Base-by-base conservation (phyloP, 1,139 yeast genomes). In the Hansenula sp. region DNA sequence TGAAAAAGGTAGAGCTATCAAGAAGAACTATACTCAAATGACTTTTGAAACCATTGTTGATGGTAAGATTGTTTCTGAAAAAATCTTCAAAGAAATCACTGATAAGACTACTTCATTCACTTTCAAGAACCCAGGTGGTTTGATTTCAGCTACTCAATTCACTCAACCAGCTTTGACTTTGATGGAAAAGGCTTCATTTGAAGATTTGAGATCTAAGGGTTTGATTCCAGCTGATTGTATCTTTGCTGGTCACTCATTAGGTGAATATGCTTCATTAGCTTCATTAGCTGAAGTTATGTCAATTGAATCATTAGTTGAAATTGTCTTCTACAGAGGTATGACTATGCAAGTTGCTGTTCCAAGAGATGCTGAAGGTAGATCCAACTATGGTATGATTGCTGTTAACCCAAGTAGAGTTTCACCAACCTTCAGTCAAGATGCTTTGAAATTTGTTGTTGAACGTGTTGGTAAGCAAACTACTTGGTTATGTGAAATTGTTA, bases 281-380 rank as follows among this genome's bases (percentile, higher is more conserved):
- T 90, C 98, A 20, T 76, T 92, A 61, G 98, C 97, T 44, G 96
- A 92, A 63, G 97, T 94, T 45, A 90, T 92, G 97, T 96, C 98
- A 42, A 90, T 94, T 59, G 98, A 94, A 71, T 85, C 95, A 10
- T 76, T 92, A 56, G 98, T 92, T 44, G 99, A 92, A 65, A 96
- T 92, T 65, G 98, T 92, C 36, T 92, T 92, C 77, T 94, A 92
- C 77, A 82, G 99, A 75, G 99, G 99, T 77, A 92, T 92, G 98
- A 92, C 99, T 37, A 92, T 92, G 98, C 98, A 92, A 75, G 98
- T 92, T 51, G 98, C 98, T 36, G 99, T 92, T 52, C 97, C 97
- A 61, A 82, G 99, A 71, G 99, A 92, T 68, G 77, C 82, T 44
- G 64, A 69, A 39, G 99, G 99, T 39, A 84, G 98, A 71, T 92